Base-by-base conservation (phyloP, 2,329 filamentous ascomycete genomes). In the Dothiorella sarmentorum region DNA sequence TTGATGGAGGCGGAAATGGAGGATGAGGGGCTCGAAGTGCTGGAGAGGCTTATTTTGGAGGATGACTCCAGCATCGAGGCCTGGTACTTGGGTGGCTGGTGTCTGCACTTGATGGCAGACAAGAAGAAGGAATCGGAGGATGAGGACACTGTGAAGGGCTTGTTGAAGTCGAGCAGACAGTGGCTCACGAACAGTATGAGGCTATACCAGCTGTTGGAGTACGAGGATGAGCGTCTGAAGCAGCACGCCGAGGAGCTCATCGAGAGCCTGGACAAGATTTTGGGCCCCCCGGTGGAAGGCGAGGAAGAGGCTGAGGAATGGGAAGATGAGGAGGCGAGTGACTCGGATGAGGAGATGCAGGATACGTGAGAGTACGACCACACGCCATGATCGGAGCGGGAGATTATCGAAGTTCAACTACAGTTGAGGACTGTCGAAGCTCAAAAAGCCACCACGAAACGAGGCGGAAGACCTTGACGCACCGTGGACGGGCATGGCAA, bases 41-140 rank as follows among this genome's bases (percentile, higher is more conserved):
- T 97, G 56, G 90, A 96, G 70, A 81, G 90, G 56, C 78, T 99
- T 56, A 85, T 96, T 37, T 80, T 83, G 33, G 94, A 99, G 71
- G 93, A 99, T 65, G 95, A 99, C 70, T 83, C 89, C 69, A 96
- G 93, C 71, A 89, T 99, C 18, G 94, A 99, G 75, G 89, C 90
- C 17, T 97, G 92, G 91, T 99, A 99, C 75, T 81, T 99, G 4
- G 94, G 94, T 42, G 95, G 94, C 3, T 97, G 93, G 90, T 92
- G 91, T 66, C 81, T 95, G 64, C 90, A 91, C 70, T 82, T 96
- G 60, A 78, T 89, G 62, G 89, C 88, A 10, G 83, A 89, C 71
- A 89, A 87, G 78, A 77, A 84, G 67, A 83, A 80, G 66, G 73
- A 73, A 62, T 71, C 74, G 31, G 59, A 60, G 13, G 44, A 62